These are phyloP conservation scores for Boletus sensibilis DNA, from an alignment of 768 basidiomycete species.

Conservation along the genomic window DNA sequence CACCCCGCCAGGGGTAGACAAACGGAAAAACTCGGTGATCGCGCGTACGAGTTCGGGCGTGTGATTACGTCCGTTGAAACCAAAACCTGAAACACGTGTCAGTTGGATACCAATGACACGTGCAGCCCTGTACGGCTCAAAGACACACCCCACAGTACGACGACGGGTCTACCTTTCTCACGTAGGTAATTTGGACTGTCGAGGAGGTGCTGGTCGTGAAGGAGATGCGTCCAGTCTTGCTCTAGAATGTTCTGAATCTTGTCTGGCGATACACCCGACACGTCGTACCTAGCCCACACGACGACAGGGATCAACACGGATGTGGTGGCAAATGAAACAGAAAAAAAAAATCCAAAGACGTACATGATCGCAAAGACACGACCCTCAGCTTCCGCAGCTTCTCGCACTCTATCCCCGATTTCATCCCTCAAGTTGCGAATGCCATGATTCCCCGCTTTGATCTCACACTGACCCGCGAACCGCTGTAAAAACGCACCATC, in stretches of 20 bases:
- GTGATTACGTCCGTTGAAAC: slow-evolving; percentile 60
- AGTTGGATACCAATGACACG: background rate
- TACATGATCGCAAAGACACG: slow-evolving; percentile 85
- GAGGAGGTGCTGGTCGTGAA: slow-evolving; percentile 57
- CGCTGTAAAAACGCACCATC: slow-evolving; percentile 84
- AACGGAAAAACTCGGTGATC: slow-evolving; percentile 57
- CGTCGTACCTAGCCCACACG: slow-evolving; percentile 64
- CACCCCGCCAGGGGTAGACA: slow-evolving; percentile 65
- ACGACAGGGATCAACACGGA: background rate
- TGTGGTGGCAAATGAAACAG: background rate
- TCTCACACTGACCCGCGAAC: slow-evolving; percentile 66
- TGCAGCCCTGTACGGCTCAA: too few relatives aligned
- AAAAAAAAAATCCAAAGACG: slow-evolving; percentile 24
- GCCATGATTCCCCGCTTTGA: slow-evolving; percentile 51
- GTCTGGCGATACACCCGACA: slow-evolving; percentile 71
- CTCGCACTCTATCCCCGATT: slow-evolving; percentile 65
- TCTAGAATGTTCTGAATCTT: slow-evolving; percentile 66
- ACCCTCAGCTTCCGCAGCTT: slow-evolving; percentile 78
- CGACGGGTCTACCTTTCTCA: slow-evolving; percentile 67
- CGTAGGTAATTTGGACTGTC: slow-evolving; percentile 72
- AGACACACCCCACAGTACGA: slow-evolving; percentile 66
- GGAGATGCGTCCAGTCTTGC: slow-evolving; percentile 72
- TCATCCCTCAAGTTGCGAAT: slow-evolving; percentile 68
- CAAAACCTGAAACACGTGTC: slow-evolving; percentile 54
- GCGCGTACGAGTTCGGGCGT: slow-evolving; percentile 56